phyloP scores from a whole-genome alignment of 192 early-diverging fungal genomes.

The Coemansia sp. region DNA sequence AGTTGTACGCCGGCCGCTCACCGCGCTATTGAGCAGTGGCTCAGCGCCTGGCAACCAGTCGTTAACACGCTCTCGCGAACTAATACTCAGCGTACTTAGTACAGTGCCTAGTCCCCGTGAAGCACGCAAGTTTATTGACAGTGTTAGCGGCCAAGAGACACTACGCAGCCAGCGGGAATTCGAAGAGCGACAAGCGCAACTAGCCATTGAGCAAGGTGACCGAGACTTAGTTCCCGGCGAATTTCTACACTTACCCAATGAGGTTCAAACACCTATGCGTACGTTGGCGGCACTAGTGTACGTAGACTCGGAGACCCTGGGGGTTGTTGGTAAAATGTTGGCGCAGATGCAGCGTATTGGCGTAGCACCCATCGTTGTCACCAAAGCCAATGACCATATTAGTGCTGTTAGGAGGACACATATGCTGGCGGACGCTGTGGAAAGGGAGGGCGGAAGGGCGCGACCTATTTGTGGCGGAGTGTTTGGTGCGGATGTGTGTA shows the following conservation, averaged over 20 bases:
- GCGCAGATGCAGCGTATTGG: constrained; percentile 54
- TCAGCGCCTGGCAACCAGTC: not conserved
- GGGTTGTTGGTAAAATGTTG: constrained; percentile 25
- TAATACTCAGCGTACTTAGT: constrained; percentile 52
- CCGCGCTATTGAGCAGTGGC: not conserved
- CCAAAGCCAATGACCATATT: not conserved
- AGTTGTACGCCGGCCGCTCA: not conserved
- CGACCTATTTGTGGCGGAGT: constrained; percentile 68
- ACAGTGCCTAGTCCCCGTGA: constrained; percentile 51
- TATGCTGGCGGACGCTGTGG: constrained; percentile 65
- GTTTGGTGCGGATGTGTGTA: constrained; percentile 42
- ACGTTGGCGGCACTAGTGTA: constrained; percentile 31
- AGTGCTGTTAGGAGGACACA: constrained; percentile 21
- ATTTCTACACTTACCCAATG: not conserved
- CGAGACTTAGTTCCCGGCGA: constrained; percentile 21
- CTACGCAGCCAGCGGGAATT: constrained; percentile 48
- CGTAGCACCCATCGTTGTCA: constrained; percentile 37
- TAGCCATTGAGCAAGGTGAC: constrained; percentile 18
- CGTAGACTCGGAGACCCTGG: not conserved
- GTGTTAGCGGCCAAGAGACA: constrained; percentile 43
- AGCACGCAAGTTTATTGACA: constrained; percentile 51
- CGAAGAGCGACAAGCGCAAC: constrained; percentile 34
- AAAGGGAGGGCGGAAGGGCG: constrained; percentile 68
- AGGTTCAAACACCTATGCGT: constrained; percentile 11
- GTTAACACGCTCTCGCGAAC: constrained; percentile 32